Evolutionary conservation across 768 basidiomycete genomes (phyloP).

Genomic region (Plicaturopsis crispa): DNA sequence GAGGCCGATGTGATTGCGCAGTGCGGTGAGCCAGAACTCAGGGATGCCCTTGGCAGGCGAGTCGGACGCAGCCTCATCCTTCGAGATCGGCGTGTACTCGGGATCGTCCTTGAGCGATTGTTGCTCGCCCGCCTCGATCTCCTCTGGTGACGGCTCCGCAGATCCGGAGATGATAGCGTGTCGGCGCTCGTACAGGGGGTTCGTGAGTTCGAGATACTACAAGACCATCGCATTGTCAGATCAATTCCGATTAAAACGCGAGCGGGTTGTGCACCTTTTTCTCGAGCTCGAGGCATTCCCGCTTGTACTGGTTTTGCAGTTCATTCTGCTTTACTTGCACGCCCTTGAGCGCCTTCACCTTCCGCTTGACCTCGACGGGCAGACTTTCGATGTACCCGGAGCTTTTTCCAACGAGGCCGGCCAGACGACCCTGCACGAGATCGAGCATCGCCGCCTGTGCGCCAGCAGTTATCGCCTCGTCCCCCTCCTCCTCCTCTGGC

Average conservation of each 20-base stretch:
- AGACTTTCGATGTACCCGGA: conserved; percentile 93
- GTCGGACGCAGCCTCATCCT: conserved; percentile 34
- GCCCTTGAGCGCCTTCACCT: conserved; percentile 88
- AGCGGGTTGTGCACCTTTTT: conserved; percentile 88
- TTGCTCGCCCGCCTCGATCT: conserved; percentile 75
- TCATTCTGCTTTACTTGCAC: conserved; percentile 88
- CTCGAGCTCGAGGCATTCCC: conserved; percentile 91
- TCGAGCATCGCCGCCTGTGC: conserved; percentile 66
- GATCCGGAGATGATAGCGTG: conserved; percentile 76
- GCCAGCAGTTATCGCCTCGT: conserved; percentile 20
- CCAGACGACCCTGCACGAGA: conserved; percentile 85
- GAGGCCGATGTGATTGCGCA: conserved; percentile 85
- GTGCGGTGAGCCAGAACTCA: conserved; percentile 96
- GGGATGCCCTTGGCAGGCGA: conserved; percentile 53
- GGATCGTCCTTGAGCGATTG: conserved; percentile 70
- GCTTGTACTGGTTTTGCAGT: conserved; percentile 90
- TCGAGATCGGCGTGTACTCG: conserved; percentile 55
- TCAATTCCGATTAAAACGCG: conserved; percentile 8
- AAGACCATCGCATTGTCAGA: too few relatives aligned
- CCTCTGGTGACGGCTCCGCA: conserved; percentile 65
- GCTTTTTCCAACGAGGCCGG: conserved; percentile 79
- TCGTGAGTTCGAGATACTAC: conserved; percentile 70
- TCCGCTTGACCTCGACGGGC: conserved; percentile 72
- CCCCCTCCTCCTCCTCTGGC: conserved; percentile 51
- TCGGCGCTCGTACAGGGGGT: conserved; percentile 84